A percentile compares a stretch with the other conserved stretches of the same genome.
Conservation (phyloP, 805 yeast genomes). For the Danielia reshetovae region DNA sequence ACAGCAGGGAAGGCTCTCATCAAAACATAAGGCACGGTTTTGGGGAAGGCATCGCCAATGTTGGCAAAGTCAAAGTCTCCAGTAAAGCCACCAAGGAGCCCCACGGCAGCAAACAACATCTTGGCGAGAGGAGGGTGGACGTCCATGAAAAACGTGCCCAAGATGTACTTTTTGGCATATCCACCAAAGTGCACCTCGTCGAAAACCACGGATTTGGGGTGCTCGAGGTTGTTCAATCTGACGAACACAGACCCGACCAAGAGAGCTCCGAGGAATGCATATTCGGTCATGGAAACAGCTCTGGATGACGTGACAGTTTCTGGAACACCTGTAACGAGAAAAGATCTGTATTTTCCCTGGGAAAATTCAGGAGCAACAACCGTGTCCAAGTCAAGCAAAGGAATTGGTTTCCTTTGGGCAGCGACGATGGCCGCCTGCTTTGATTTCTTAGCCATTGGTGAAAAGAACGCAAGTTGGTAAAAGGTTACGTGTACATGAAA, state of each 20-base stretch:
- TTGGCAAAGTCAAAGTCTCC: conserved; percentile 66
- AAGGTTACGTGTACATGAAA: background rate
- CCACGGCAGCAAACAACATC: conserved; percentile 71
- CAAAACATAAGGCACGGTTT: conserved; percentile 53
- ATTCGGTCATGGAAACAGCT: conserved; percentile 19
- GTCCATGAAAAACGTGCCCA: conserved; percentile 64
- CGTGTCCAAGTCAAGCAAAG: conserved; percentile 36
- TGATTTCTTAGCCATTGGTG: conserved; percentile 15
- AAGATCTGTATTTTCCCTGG: conserved; percentile 53
- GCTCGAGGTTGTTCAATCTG: conserved; percentile 56
- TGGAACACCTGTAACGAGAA: conserved; percentile 49
- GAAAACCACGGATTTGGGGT: conserved; percentile 81
- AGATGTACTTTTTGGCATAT: conserved; percentile 80
- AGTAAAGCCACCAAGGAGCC: conserved; percentile 60
- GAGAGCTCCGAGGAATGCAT: conserved; percentile 26
- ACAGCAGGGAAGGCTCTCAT: conserved; percentile 72
- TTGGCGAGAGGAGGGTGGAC: conserved; percentile 80
- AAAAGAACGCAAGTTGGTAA: background rate
- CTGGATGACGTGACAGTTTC: conserved; percentile 25
- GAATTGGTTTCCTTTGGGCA: conserved; percentile 1
- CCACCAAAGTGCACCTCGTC: conserved; percentile 97
- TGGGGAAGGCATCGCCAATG: conserved; percentile 64
- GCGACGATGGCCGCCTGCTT: conserved; percentile 6
- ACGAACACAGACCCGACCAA: conserved; percentile 52
- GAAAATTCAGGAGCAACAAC: conserved; percentile 31